phyloP scores from a whole-genome alignment of 768 basidiomycete genomes.

The Dendrothele bispora region DNA sequence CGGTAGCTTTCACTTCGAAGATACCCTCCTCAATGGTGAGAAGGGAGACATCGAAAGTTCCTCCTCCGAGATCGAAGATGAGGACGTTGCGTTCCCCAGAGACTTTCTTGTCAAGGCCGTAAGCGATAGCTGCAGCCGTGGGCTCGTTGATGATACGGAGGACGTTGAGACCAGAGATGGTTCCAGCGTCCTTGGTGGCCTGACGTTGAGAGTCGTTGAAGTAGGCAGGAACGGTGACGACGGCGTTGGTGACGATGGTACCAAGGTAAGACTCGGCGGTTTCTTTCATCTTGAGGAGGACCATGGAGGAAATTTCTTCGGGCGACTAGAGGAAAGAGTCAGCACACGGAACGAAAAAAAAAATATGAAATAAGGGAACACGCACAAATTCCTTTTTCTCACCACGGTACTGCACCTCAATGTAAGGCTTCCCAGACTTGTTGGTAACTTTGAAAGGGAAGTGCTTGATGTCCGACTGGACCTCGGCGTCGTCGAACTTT shows the following conservation, averaged over 20 bases:
- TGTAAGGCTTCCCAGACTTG: conserved; percentile 48
- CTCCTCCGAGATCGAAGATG: conserved; percentile 73
- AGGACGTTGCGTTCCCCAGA: conserved; percentile 59
- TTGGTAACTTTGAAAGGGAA: conserved; percentile 48
- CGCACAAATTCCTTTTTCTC: conserved; percentile 57
- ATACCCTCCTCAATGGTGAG: conserved; percentile 68
- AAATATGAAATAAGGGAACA: conserved; percentile 6
- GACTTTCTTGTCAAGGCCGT: conserved; percentile 64
- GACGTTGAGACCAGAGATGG: conserved; percentile 63
- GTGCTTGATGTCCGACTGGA: conserved; percentile 49
- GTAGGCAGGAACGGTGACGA: conserved; percentile 57
- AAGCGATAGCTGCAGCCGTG: conserved; percentile 70
- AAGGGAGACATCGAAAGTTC: conserved; percentile 73
- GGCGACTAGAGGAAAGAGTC: conserved; percentile 37
- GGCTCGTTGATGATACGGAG: conserved; percentile 71
- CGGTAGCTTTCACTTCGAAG: conserved; percentile 71
- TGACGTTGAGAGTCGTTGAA: conserved; percentile 71
- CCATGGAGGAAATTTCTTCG: conserved; percentile 70
- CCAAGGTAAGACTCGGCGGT: conserved; percentile 71
- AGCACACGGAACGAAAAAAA: not conserved
- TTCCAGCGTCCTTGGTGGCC: conserved; percentile 69
- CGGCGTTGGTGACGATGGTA: conserved; percentile 59
- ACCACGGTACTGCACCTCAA: conserved; percentile 53
- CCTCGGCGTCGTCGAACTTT: conserved; percentile 44
- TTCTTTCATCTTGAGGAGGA: conserved; percentile 69